Base-by-base conservation (phyloP, 1,139 yeast genomes). In the Geotrichum fermentans region DNA sequence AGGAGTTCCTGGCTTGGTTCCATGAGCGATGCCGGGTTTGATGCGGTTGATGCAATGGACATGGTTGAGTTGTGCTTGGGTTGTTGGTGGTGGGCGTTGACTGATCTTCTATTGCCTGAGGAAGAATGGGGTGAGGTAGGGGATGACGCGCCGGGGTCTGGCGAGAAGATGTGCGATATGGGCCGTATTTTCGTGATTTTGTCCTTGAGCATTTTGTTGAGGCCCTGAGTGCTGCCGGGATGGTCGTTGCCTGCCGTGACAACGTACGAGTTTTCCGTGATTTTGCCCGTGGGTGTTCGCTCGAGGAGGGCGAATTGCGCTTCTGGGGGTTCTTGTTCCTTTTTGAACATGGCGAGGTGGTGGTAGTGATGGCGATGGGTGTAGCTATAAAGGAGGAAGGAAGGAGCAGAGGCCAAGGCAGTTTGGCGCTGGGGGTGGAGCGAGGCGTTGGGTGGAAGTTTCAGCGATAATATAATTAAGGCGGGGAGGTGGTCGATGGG, bases 301-400 rank as follows among this genome's bases (percentile, higher is more conserved):
- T 42, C 46, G 35, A 47, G 40, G 10, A 42, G n/a, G 16, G 50
- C 40, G 26, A 47, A 47, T 18, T 47, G 36, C 2, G 50, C 47
- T 32, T 47, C 50, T 2, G 50, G 45, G 28, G 6, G 28, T 10
- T 24, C 8, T 10, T 24, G 28, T 7, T 46, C 46, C 7, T 28
- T 21, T 20, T 33, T 24, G 20, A 42, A 42, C 50, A 47, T 47
- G 34, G 30, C 40, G 37, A 8, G 29, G 3, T 20, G 13, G 10
- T 3, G 16, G 17, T 33, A 8, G 3, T 26, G n/a, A 14, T 17
- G 17, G n/a, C 32, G 11, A 17, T 16, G 26, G 24, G 32, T 13
- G 14, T 26, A 21, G 38, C 21, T 4, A 32, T 16, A 13, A 24
- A 41, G 20, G 32, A 30, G 11, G 5, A 17, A 40, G 41, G n/a